These are phyloP conservation scores for Tetraselmis chui DNA, from an alignment of 139 green algal genomes.

Conservation along the genomic window DNA sequence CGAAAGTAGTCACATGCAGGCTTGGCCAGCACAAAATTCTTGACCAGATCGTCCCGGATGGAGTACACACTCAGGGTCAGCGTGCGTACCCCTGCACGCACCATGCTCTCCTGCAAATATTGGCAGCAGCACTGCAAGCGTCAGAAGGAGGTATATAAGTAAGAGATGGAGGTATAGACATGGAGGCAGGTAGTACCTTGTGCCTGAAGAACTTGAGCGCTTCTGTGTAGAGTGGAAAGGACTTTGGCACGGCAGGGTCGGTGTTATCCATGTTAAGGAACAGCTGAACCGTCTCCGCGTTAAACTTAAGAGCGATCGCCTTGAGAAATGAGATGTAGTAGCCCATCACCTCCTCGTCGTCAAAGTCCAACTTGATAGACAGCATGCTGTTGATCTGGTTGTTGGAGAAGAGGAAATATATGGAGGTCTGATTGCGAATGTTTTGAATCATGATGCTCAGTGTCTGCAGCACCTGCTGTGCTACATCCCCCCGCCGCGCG, in stretches of 20 bases:
- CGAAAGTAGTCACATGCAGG: constrained; percentile 54
- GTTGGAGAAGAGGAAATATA: constrained; percentile 95
- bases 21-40: constrained; percentile 50
- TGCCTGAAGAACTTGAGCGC: constrained; percentile 86
- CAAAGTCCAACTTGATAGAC: constrained; percentile 82
- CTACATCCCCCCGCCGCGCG: constrained; percentile 71
- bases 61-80: constrained; percentile 91
- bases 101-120: constrained; percentile 62
- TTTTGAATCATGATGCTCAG: constrained; percentile 96
- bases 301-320: constrained; percentile 89
- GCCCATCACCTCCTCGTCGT: constrained; percentile 93
- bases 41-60: constrained; percentile 63
- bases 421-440: constrained; percentile 73
- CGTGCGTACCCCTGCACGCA: constrained; percentile 90
- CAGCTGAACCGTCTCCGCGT: constrained; percentile 80
- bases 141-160: no score
- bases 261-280: constrained; percentile 59
- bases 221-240: constrained; percentile 89
- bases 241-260: not conserved
- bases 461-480: constrained; percentile 81
- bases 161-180: not conserved
- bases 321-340: constrained; percentile 98
- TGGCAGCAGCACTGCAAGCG: not conserved
- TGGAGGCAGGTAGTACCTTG: constrained; percentile 41
- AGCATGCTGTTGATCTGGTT: constrained; percentile 97